Evolutionary conservation across 2,329 filamentous ascomycete species (phyloP), one percentile per base, ranked within the genome.

Genomic region (Leptographium wingfieldii): DNA sequence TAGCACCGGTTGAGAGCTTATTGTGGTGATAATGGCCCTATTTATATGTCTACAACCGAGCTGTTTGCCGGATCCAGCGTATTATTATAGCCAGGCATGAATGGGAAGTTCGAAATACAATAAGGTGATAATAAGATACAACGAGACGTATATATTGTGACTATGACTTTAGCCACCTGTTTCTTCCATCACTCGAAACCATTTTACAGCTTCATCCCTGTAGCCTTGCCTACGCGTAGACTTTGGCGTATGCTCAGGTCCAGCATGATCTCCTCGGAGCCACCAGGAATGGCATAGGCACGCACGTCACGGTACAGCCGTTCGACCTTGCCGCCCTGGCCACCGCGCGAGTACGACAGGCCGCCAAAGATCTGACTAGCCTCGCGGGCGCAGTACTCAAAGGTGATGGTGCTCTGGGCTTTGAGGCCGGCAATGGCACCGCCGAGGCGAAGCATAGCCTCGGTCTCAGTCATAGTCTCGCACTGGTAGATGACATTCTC

Each of bases 311-410:
- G 83, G 74, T 97, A 97, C 68, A 99, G 76, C 62, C 94, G 78
- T 83, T 99, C 94, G 58, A 97, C 84, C 83, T 96, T 96, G 61
- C 84, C 92, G 63, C 94, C 94, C 77, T 97, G 94, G 19, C 94
- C 94, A 60, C 94, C 94, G 52, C 92, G 84, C 62, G 85, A 92
- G 77, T 97, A 97, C 68, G 86, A 91, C 65, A 97, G 76, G 31
- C 94, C 94, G 63, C 94, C 94, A 68, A 97, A 99, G 73, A 99
- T 97, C 80, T 99, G 94, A 70, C 86, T 90, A 19, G 94, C 94
- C 76, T 99, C 94, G 62, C 92, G 83, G 38, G 94, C 94, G 75
- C 94, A 99, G 79, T 95, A 97, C 77, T 99, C 94, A 68, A 97
- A 99, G 0, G 92, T 96, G 2, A 90, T 82, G 2, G 94, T 99